Percentiles rank a stretch among this genome's conserved stretches.
Conservation (phyloP, 768 basidiomycete genomes). For the Boletus reticuloceps region DNA sequence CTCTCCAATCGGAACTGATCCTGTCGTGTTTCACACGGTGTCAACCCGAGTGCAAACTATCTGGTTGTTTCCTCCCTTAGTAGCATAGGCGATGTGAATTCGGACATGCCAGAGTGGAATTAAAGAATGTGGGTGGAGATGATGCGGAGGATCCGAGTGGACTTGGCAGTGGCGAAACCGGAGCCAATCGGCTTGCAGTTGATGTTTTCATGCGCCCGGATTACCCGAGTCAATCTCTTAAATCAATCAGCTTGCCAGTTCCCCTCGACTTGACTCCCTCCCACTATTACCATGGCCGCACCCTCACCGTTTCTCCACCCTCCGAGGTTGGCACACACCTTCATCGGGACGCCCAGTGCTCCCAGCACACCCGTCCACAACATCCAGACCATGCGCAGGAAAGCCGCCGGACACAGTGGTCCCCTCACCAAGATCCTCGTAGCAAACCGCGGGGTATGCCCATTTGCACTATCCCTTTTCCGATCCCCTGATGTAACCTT, state of each 20-base stretch:
- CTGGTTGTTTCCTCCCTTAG: neutral
- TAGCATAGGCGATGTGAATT: neutral
- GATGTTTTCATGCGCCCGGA: too few species aligned
- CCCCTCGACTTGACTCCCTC: conserved; percentile 14
- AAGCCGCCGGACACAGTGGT: conserved; percentile 86
- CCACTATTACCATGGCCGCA: conserved; percentile 25
- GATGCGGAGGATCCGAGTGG: too few species aligned
- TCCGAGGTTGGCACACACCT: conserved; percentile 68
- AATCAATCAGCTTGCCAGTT: neutral
- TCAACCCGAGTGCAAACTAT: conserved; percentile 1
- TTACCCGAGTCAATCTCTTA: conserved; percentile 1
- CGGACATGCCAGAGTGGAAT: neutral
- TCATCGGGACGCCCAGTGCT: conserved; percentile 69
- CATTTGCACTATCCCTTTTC: conserved; percentile 3
- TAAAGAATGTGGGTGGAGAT: too few species aligned
- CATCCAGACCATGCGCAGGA: conserved; percentile 88
- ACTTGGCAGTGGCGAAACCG: too few species aligned
- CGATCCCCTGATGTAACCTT: neutral
- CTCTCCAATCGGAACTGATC: conserved; percentile 50
- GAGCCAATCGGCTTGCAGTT: too few species aligned
- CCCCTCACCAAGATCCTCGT: conserved; percentile 90
- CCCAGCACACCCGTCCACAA: conserved; percentile 87
- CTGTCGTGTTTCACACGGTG: conserved; percentile 1
- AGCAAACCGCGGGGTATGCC: conserved; percentile 84
- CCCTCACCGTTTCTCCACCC: conserved; percentile 54